Base-by-base conservation (phyloP, 768 basidiomycete species). In the Lactifluus volemus region DNA sequence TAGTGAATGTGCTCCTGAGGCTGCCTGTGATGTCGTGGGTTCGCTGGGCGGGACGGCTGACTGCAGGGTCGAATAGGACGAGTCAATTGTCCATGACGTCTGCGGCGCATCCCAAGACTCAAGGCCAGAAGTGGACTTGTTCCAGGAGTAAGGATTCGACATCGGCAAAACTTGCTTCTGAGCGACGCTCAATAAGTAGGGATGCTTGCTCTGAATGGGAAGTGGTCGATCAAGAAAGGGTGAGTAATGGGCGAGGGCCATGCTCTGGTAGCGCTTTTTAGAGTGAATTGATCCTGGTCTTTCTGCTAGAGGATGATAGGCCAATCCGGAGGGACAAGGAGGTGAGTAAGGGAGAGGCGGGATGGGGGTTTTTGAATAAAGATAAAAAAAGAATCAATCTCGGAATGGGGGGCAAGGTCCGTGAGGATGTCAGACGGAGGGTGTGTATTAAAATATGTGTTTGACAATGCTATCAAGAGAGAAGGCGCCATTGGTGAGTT, bases 241-340 rank as follows among this genome's bases (percentile, higher is more conserved):
- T 49, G 55, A 63, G 48, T 62, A 61, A 17, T 64, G 63, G 51
- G 63, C 63, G 63, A 64, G 63, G 52, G 63, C 63, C 63, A 64
- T 64, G 50, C 32, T 63, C 39, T 41, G 14, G 60, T 62, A 38
- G 57, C 39, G 61, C 52, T 58, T 63, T 62, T 58, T 58, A 58
- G 61, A 58, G 55, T 25, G 53, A 25, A 45, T 52, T 45, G 49
- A 47, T 30, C 45, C 38, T 41, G 34, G 17, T 19, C 39, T 60
- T 39, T 38, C 47, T 49, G 58, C 8, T 5, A 12, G 25, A 6
- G 14, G 58, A 10, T 36, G 58, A 45, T 34, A 42, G 17, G 54
- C 54, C 44, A 55, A 55, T 55, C 32, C 15, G 44, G 54, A 45
- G 19, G 29, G 42, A 44, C 17, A 39, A 58, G 39, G 34, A 19